phyloP scores from a whole-genome alignment of 2,329 filamentous ascomycete genomes.

The Ceratocystis papillata region DNA sequence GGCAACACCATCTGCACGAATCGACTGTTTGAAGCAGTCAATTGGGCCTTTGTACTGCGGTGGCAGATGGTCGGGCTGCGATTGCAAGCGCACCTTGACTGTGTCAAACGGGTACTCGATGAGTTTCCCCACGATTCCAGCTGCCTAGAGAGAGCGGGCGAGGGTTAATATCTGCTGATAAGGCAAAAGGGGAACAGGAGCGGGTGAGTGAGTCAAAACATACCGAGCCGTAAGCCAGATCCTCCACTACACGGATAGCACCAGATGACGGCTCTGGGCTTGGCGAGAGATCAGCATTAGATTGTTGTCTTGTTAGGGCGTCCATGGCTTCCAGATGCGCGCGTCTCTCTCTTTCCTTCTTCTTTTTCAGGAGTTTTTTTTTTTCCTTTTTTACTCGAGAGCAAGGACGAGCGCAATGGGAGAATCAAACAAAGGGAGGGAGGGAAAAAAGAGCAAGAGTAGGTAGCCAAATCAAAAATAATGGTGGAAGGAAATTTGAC shows the following conservation, averaged over 20 bases:
- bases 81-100: constrained; percentile 91
- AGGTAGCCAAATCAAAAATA: not conserved
- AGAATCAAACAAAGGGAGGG: not conserved
- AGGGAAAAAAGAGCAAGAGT: constrained; percentile 2
- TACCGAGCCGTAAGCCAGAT: constrained; percentile 80
- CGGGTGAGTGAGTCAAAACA: constrained; percentile 30
- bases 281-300: constrained; percentile 8
- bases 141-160: constrained; percentile 42
- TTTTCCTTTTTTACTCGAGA: too few species aligned
- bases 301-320: constrained; percentile 4
- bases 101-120: constrained; percentile 99
- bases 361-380: too few species aligned
- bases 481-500: constrained; percentile 6
- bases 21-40: constrained; percentile 85
- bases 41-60: constrained; percentile 74
- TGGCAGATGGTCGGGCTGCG: constrained; percentile 77
- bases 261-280: constrained; percentile 34
- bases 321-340: constrained; percentile 10
- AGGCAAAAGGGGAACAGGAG: not conserved
- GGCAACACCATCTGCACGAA: constrained; percentile 64
- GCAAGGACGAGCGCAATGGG: not conserved
- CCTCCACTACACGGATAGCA: constrained; percentile 46
- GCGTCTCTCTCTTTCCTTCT: not conserved
- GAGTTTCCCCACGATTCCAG: constrained; percentile 84
- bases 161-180: constrained; percentile 15